Conservation (phyloP, 2,329 filamentous ascomycete genomes). For the Fusarium kyushuense region DNA sequence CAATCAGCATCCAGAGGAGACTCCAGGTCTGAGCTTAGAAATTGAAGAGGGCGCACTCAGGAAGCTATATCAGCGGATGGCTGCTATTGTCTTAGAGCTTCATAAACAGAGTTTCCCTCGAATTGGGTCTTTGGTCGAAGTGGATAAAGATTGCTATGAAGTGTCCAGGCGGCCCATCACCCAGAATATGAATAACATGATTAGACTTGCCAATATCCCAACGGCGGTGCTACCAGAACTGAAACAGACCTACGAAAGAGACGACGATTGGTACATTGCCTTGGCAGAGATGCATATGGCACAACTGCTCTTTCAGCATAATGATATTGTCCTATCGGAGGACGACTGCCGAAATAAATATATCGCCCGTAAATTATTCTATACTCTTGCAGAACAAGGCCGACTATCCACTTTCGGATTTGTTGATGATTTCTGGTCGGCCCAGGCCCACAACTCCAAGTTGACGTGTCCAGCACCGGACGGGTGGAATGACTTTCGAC, state of each 20-base stretch:
- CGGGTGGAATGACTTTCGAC: not conserved
- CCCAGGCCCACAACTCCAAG: not conserved
- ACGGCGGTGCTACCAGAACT: not conserved
- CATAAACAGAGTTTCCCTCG: not conserved
- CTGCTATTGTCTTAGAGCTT: not conserved
- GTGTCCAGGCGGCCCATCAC: not conserved
- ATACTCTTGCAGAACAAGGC: not conserved
- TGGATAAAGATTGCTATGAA: rapidly evolving
- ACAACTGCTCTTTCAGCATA: not conserved
- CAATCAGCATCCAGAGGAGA: not conserved
- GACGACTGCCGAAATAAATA: not conserved
- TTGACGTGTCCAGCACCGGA: not conserved
- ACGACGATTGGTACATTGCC: rapidly evolving
- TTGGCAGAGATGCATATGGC: not conserved
- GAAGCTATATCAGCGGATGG: not conserved
- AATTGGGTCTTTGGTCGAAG: not conserved
- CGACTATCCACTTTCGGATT: not conserved
- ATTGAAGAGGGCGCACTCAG: not conserved
- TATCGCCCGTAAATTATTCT: not conserved
- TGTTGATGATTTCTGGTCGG: not conserved
- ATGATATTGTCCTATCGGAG: not conserved
- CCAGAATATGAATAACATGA: not conserved
- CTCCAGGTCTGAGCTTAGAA: not conserved
- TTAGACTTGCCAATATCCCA: not conserved
- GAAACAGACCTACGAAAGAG: rapidly evolving